Percentiles rank a stretch among this genome's conserved stretches.
Evolutionary conservation across 2,329 filamentous ascomycete species (phyloP).

Genomic region (Cercospora sesami): DNA sequence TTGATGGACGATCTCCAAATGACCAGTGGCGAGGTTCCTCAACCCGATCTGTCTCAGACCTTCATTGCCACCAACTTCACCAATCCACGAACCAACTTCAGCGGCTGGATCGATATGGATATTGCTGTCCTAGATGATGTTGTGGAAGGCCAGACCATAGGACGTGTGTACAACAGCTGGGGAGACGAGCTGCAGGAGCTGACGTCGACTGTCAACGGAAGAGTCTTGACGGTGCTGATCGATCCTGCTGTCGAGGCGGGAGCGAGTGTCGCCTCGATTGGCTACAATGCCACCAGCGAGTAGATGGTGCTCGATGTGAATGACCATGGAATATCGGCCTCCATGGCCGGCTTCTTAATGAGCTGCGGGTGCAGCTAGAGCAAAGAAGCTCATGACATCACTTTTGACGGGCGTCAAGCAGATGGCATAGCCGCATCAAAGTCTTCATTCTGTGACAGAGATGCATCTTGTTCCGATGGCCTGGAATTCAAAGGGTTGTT

Average conservation of each 20-base stretch:
- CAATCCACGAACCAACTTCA: constrained; percentile 39
- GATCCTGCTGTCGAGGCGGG: constrained; percentile 42
- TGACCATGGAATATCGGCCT: neutral
- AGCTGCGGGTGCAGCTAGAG: neutral
- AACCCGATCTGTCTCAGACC: constrained; percentile 23
- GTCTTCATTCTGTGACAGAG: neutral
- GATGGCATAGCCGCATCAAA: neutral
- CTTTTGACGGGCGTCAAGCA: neutral
- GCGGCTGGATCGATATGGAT: constrained; percentile 31
- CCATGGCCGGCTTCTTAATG: neutral
- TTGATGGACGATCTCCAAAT: constrained; percentile 36
- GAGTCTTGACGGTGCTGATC: constrained; percentile 39
- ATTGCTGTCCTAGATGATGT: constrained; percentile 40
- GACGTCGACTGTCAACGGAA: constrained; percentile 37
- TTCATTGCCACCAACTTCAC: constrained; percentile 37
- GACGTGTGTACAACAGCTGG: constrained; percentile 40
- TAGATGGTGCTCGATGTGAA: neutral
- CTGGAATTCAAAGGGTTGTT: neutral
- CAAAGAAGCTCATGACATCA: neutral
- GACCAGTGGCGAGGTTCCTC: constrained; percentile 11
- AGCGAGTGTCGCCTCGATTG: constrained; percentile 39
- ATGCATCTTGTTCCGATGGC: neutral
- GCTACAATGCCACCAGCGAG: constrained; percentile 39
- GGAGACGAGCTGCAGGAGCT: constrained; percentile 42
- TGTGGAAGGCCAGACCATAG: constrained; percentile 41